Base-by-base conservation (phyloP, 1,284 basidiomycete genomes). In the Takashimella koratensis region DNA sequence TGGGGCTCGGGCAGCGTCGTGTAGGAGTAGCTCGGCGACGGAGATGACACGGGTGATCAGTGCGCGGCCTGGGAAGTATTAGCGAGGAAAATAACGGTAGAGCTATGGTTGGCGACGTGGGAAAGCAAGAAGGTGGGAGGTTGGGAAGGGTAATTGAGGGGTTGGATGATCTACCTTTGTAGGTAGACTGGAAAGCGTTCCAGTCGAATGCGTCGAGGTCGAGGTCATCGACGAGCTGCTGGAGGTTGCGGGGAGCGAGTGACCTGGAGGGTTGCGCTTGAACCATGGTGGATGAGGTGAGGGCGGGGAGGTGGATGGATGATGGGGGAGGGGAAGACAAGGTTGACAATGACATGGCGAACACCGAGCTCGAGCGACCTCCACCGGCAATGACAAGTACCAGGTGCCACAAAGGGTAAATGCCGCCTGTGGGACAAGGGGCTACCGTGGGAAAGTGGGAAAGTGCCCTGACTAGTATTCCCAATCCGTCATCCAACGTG, bases 41-140 rank as follows among this genome's bases (percentile, higher is more conserved):
- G 66, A 62, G 2, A 50, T 30, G 1, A 70, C 56, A 12, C 73
- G 68, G 3, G 64, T 70, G 54, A 74, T 72, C 27, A 72, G 58
- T 13, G 73, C 70, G 47, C 72, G 69, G 23, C 66, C 71, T 72
- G 55, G 2, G 4, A 53, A 53, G 44, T 43, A 49, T 54, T 11
- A 40, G 43, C 27, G 27, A 20, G 26, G 49, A 20, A 19, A 24
- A 8, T 43, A 21, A 19, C 11, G 2, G 36, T 30, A 49, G 45
- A n/a, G 22, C 20, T 21, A 16, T 36, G 13, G 21, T 40, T 22
- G 13, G 8, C 23, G 8, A 19, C 10, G 30, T n/a, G 8, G 30
- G 8, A 10, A 8, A 39, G 30, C 30, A 16, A 36, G 8, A 16
- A 36, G 16, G 30, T 36, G 30, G 16, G 30, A 36, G 8, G 30